Percentiles rank a stretch among this genome's conserved stretches.
Conservation (phyloP, 2,329 filamentous ascomycete genomes). For the Dactylellina sp. region DNA sequence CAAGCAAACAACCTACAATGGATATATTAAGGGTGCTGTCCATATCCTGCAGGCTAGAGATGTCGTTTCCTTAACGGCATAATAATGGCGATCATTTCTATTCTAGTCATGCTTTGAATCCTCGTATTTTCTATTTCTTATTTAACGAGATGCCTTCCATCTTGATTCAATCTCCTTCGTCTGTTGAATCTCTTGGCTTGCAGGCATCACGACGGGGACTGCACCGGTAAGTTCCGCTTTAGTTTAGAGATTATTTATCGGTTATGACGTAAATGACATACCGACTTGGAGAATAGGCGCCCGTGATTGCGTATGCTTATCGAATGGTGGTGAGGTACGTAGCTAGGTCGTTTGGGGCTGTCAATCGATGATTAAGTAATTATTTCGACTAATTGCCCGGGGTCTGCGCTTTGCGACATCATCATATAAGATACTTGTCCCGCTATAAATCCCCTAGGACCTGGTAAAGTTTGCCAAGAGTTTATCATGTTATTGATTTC, state of each 20-base stretch:
- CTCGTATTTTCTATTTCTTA: background rate
- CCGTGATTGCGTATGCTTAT: no score
- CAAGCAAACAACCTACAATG: background rate
- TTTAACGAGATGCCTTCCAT: background rate
- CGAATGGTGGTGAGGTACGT: no score
- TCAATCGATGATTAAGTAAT: no score
- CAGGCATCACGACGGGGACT: background rate
- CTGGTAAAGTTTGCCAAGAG: background rate
- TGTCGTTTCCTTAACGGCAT: background rate
- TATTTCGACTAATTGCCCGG: no score
- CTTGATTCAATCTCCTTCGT: background rate
- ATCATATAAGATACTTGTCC: no score
- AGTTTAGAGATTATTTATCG: background rate
- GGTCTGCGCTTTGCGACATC: no score
- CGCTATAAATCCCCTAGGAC: no score
- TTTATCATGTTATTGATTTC: background rate
- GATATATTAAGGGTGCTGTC: conserved; percentile 4
- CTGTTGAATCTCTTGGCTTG: background rate
- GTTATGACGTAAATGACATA: background rate
- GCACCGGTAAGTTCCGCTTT: background rate
- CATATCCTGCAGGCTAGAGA: background rate
- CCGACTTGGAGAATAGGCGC: background rate
- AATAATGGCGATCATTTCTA: background rate
- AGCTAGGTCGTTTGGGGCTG: no score
- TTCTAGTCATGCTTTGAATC: background rate